Conservation (phyloP, 2,329 filamentous ascomycete species). For the Zymoseptoria ardabiliae region DNA sequence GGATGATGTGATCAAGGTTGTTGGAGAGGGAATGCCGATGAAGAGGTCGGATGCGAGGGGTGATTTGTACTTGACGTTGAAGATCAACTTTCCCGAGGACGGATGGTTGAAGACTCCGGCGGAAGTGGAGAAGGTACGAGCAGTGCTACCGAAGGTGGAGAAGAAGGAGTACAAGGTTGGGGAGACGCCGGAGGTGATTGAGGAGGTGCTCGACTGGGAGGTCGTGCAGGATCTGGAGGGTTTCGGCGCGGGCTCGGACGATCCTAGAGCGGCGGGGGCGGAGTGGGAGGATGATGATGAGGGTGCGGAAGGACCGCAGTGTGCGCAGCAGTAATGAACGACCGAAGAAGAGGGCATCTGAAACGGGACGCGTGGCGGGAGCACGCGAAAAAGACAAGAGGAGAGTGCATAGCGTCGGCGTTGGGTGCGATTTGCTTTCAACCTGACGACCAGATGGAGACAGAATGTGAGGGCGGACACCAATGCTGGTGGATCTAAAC, state of each 20-base stretch:
- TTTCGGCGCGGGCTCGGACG: conserved; percentile 66
- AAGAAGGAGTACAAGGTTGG: conserved; percentile 39
- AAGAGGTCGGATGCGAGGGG: conserved; percentile 79
- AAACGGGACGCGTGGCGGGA: neutral
- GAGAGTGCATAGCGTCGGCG: neutral
- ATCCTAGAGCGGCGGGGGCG: conserved; percentile 56
- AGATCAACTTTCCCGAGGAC: conserved; percentile 81
- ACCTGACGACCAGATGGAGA: neutral
- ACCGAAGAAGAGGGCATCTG: neutral
- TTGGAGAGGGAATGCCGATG: conserved; percentile 87
- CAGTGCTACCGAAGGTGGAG: conserved; percentile 58
- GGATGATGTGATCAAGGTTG: conserved; percentile 75
- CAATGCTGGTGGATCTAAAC: neutral
- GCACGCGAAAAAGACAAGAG: neutral
- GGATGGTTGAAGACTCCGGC: conserved; percentile 69
- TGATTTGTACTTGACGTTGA: conserved; percentile 78
- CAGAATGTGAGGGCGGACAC: neutral
- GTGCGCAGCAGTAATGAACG: conserved; percentile 57
- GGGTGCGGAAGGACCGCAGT: conserved; percentile 60
- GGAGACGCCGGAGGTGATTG: conserved; percentile 62
- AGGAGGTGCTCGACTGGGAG: conserved; percentile 75
- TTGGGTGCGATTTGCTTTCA: neutral
- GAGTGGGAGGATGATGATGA: conserved; percentile 70
- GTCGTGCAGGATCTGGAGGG: conserved; percentile 76
- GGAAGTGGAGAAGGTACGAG: conserved; percentile 61